Conservation (phyloP, 345 rosid genomes). For the Citrus trifoliata region DNA sequence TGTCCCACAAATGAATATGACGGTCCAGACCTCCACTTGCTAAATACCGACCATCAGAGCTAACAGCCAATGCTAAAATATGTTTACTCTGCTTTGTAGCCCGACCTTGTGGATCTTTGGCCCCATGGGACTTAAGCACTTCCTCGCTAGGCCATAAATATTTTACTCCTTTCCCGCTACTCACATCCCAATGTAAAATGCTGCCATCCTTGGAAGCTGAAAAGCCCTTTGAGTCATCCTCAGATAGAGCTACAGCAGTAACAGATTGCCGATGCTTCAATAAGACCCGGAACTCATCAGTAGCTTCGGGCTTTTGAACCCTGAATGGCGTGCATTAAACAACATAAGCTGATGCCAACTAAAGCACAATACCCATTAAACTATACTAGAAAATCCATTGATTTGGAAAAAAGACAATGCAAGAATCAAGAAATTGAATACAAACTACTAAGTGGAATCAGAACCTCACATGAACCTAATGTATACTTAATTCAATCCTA, state of each 20-base stretch:
- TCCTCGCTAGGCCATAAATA: slow-evolving; percentile 81
- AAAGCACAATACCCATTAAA: not conserved
- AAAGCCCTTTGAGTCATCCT: slow-evolving; percentile 79
- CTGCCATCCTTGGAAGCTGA: slow-evolving; percentile 92
- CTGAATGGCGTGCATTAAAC: slow-evolving; percentile 33
- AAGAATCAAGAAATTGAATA: not conserved
- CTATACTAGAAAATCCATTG: not conserved
- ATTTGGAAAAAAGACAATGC: not conserved
- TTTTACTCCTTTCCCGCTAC: slow-evolving; percentile 58
- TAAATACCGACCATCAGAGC: slow-evolving; percentile 90
- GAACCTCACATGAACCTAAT: not conserved
- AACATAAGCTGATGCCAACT: slow-evolving; percentile 11
- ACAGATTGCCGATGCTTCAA: slow-evolving; percentile 81
- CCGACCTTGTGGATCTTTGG: slow-evolving; percentile 66
- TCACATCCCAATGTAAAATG: slow-evolving; percentile 85
- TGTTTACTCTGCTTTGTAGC: slow-evolving; percentile 67
- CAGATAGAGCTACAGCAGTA: slow-evolving; percentile 79
- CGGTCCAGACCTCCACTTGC: slow-evolving; percentile 94
- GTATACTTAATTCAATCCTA: not conserved
- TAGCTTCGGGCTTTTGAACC: slow-evolving; percentile 60
- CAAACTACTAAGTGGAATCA: not conserved
- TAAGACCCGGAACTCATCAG: slow-evolving; percentile 42
- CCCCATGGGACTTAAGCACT: slow-evolving; percentile 65
- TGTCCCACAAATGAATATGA: slow-evolving; percentile 96
- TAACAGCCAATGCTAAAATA: slow-evolving; percentile 78